A percentile compares a stretch with the other conserved stretches of the same genome.
Conservation (phyloP, 140 eudicot species). For the Artemisia princeps region DNA sequence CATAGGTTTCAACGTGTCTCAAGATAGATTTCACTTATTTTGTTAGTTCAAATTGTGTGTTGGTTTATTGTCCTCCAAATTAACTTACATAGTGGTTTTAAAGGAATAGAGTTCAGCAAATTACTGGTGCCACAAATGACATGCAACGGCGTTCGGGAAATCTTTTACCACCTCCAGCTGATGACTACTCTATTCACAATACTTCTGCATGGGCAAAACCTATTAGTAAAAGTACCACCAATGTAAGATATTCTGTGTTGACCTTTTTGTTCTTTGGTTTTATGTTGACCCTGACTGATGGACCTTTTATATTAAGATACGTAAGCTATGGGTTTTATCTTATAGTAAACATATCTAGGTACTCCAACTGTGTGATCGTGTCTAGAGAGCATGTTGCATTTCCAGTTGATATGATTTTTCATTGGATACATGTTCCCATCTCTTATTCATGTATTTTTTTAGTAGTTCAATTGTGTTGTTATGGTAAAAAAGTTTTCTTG, state of each 20-base stretch:
- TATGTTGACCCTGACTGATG: too few relatives aligned
- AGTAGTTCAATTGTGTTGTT: slow-evolving; percentile 9
- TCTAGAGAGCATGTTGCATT: slow-evolving; percentile 6
- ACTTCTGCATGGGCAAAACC: slow-evolving; percentile 38
- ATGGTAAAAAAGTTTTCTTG: neutral
- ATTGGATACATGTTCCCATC: neutral
- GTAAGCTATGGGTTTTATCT: too few relatives aligned
- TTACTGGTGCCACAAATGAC: slow-evolving; percentile 46
- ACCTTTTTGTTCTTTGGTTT: slow-evolving; percentile 4
- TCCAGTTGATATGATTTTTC: neutral
- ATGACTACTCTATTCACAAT: slow-evolving; percentile 42
- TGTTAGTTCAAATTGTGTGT: slow-evolving; percentile 16
- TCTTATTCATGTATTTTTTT: slow-evolving; percentile 15
- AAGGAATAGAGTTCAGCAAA: slow-evolving; percentile 65
- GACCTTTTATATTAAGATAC: too few relatives aligned
- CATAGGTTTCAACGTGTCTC: neutral
- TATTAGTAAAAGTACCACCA: slow-evolving; percentile 40
- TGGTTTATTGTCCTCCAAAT: slow-evolving; percentile 14
- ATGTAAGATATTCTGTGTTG: slow-evolving; percentile 43
- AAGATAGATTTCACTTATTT: neutral
- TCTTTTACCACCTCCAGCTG: slow-evolving; percentile 68
- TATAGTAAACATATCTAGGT: too few relatives aligned
- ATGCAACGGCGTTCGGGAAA: slow-evolving; percentile 60
- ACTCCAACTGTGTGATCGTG: too few relatives aligned
- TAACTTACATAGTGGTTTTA: slow-evolving; percentile 26